phyloP scores from a whole-genome alignment of 2,329 filamentous ascomycete genomes.

The Cladosporium sp. region DNA sequence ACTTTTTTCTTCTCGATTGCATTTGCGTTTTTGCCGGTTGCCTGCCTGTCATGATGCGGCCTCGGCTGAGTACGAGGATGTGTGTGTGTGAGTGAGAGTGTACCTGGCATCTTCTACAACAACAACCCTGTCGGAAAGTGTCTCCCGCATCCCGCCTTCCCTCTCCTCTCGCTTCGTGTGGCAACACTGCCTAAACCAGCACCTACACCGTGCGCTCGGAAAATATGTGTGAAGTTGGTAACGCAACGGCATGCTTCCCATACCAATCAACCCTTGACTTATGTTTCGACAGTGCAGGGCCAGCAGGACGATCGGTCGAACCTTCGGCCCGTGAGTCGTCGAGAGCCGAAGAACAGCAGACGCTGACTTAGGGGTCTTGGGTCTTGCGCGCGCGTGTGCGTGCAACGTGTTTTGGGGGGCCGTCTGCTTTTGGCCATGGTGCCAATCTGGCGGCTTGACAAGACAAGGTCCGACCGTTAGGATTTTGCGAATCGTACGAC shows the following conservation, averaged over 20 bases:
- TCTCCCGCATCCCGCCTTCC: neutral
- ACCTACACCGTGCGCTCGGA: neutral
- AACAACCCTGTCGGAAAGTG: neutral
- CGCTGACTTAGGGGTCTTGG: neutral
- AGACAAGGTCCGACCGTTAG: neutral
- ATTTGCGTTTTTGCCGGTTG: slow-evolving; percentile 3
- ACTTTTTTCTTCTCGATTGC: slow-evolving; percentile 8
- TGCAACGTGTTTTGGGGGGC: neutral
- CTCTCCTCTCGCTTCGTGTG: neutral
- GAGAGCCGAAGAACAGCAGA: slow-evolving; percentile 7
- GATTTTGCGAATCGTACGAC: neutral
- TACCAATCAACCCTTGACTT: slow-evolving; percentile 6
- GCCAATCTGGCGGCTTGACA: slow-evolving; percentile 1
- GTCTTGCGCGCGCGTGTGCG: neutral
- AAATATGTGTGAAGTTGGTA: neutral
- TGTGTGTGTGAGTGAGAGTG: neutral
- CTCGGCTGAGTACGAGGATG: neutral
- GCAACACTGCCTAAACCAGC: neutral
- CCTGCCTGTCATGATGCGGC: neutral
- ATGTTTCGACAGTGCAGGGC: slow-evolving; percentile 3
- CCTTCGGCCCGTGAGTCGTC: slow-evolving; percentile 14
- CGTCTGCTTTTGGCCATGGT: neutral
- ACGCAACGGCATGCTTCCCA: neutral
- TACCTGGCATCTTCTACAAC: neutral
- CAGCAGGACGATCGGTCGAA: slow-evolving; percentile 4